Conservation (phyloP, 2,329 filamentous ascomycete genomes). For the Bimuria novae-zelandiae region DNA sequence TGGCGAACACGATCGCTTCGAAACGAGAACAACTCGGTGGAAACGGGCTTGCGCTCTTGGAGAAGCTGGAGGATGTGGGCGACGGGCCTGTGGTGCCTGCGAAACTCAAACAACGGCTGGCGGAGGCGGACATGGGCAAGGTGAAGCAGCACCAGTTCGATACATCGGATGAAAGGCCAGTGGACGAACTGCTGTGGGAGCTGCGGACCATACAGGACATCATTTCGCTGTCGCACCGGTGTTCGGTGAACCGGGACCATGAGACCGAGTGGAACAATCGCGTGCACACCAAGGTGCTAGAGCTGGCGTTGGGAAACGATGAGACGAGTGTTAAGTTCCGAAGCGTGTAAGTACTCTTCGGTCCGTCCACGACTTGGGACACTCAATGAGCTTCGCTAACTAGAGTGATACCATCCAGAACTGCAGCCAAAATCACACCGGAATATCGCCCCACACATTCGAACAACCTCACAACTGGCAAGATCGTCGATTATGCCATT, state of each 20-base stretch:
- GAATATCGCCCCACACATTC: constrained; percentile 19
- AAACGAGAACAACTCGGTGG: constrained; percentile 13
- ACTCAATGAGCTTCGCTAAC: constrained; percentile 16
- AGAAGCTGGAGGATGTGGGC: constrained; percentile 16
- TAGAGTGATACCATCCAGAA: constrained; percentile 15
- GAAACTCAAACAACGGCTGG: constrained; percentile 15
- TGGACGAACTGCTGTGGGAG: constrained; percentile 19
- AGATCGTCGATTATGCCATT: constrained; percentile 24
- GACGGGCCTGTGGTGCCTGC: constrained; percentile 17
- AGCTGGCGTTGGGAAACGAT: constrained; percentile 16
- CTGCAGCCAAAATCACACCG: constrained; percentile 19
- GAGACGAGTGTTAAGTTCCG: constrained; percentile 14
- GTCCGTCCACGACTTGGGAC: constrained; percentile 3
- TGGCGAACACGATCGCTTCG: constrained; percentile 13
- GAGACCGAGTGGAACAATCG: constrained; percentile 13
- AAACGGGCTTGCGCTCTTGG: constrained; percentile 18
- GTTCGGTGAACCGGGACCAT: constrained; percentile 14
- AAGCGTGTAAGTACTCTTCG: constrained; percentile 16
- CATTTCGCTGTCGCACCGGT: constrained; percentile 12
- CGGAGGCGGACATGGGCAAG: constrained; percentile 3
- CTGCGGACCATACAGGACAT: constrained; percentile 15
- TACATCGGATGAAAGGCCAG: constrained; percentile 14
- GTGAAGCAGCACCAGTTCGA: constrained; percentile 16
- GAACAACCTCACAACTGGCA: constrained; percentile 18
- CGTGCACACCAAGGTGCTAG: constrained; percentile 14